phyloP scores from a whole-genome alignment of 1,284 basidiomycete species.

The Ganoderma lingzhi region DNA sequence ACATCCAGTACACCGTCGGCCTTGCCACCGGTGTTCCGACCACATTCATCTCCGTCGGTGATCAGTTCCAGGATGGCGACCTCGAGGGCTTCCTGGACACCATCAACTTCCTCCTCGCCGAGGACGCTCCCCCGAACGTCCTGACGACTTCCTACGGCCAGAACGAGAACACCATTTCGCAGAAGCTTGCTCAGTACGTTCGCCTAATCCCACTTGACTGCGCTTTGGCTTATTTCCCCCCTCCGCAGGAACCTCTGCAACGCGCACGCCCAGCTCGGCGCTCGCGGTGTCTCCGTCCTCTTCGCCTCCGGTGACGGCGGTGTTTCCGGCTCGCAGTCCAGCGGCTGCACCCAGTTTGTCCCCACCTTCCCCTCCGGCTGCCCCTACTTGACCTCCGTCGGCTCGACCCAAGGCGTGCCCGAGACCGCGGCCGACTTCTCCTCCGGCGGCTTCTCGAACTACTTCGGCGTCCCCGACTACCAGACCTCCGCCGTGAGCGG shows the following conservation, averaged over 20 bases:
- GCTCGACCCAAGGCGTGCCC: constrained; percentile 55
- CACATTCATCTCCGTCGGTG: constrained; percentile 56
- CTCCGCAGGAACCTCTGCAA: constrained; percentile 51
- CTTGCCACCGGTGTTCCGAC: constrained; percentile 44
- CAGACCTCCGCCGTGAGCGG: too few relatives aligned
- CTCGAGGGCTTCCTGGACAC: constrained; percentile 37
- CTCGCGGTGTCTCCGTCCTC: too few relatives aligned
- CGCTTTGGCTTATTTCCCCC: background rate
- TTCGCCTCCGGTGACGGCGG: constrained; percentile 59
- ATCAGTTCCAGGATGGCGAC: constrained; percentile 16
- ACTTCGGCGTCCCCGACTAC: too few relatives aligned
- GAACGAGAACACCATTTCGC: constrained; percentile 35
- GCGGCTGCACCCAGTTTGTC: constrained; percentile 41
- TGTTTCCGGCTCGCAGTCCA: constrained; percentile 65
- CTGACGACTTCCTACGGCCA: constrained; percentile 53
- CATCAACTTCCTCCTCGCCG: constrained; percentile 40
- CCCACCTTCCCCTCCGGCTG: constrained; percentile 73
- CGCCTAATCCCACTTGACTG: constrained; percentile 18
- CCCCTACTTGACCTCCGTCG: constrained; percentile 67
- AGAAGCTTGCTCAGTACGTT: constrained; percentile 62
- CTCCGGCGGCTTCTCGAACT: too few relatives aligned
- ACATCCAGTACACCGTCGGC: constrained; percentile 70
- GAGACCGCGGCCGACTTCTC: too few relatives aligned
- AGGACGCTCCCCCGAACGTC: constrained; percentile 54
- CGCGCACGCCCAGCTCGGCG: too few relatives aligned